phyloP scores from a whole-genome alignment of 257 asterid genomes.

The Coffea canephora region DNA sequence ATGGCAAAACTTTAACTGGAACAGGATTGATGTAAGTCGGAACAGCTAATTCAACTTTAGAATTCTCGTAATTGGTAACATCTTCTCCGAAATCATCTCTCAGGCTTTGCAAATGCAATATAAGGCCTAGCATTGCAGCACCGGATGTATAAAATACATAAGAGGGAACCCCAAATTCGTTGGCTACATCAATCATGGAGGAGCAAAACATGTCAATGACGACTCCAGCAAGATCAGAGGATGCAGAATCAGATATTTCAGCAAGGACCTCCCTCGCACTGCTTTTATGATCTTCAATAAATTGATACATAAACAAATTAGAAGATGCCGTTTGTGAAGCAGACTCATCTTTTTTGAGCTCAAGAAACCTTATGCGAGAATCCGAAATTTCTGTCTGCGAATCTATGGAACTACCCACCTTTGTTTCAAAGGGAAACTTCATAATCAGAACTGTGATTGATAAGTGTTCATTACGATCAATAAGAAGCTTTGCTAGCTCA shows the following conservation, averaged over 20 bases:
- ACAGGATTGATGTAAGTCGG: not conserved
- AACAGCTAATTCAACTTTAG: not conserved
- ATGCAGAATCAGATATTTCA: not conserved
- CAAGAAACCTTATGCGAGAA: constrained; percentile 5
- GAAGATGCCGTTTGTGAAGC: not conserved
- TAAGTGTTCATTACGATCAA: constrained; percentile 2
- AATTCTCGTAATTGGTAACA: constrained; percentile 8
- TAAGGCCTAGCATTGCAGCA: too few relatives aligned
- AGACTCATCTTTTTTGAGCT: not conserved
- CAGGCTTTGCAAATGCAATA: constrained; percentile 10
- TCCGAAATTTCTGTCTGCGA: constrained; percentile 8
- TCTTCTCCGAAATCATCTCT: constrained; percentile 17
- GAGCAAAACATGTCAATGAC: constrained; percentile 21
- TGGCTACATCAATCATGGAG: constrained; percentile 16
- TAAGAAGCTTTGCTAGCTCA: constrained; percentile 21
- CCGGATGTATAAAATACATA: too few relatives aligned
- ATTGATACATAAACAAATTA: not conserved
- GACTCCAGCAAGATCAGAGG: constrained; percentile 12
- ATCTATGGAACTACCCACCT: constrained; percentile 5
- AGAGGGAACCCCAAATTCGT: too few relatives aligned
- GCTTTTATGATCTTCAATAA: constrained; percentile 12
- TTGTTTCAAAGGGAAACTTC: constrained; percentile 22
- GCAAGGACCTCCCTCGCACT: constrained; percentile 1
- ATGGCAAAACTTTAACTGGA: constrained; percentile 3
- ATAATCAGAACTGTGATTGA: constrained; percentile 21